Evolutionary conservation across 805 yeast genomes (phyloP), one percentile per base, ranked within the genome.

Genomic region (Lipomyces starkeyi): DNA sequence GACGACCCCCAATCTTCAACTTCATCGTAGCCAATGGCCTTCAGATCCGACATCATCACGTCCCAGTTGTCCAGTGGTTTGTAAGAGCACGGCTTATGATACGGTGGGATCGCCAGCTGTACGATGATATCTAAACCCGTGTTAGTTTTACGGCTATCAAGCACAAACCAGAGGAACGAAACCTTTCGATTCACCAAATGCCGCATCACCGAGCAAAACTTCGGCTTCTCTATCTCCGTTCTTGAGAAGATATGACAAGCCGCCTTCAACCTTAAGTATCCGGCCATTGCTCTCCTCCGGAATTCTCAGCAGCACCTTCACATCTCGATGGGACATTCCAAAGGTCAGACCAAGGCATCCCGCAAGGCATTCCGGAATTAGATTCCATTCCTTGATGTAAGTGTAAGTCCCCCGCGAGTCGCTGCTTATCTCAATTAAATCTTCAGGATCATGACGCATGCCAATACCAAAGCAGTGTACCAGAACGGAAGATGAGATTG

Each of bases 391-490:
- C 22, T 58, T 29, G 27, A 66, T 58, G 61, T 71, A 74, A 20
- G 65, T 59, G 61, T 74, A 74, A 11, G 71, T 66, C 29, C 76
- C 76, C 5, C 61, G 54, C 13, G 74, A 66, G 14, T 40, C 17
- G 14, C 59, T 60, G 13, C 71, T 57, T 11, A 71, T 34, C 14
- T 61, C 37, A 5, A 70, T 63, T 27, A 74, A 52, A 3, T 62
- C 66, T 43, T 68, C 70, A 2, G 75, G 68, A 9, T 65, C 67
- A 60, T 74, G 75, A 40, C 61, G 57, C 27, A 54, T 53, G 14
- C 73, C 65, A 43, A 73, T 60, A n/a, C 77, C 76, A 62, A 74
- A 74, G 2, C 74, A 54, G 57, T 74, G 72, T 14, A 74, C 59
- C 11, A 58, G 54, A 29, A 73, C 60, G 13, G 56, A 43, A 2